These are phyloP conservation scores for Nosema muscidifuracis DNA, from an alignment of 371 early-diverging fungal genomes.

Conservation along the genomic window DNA sequence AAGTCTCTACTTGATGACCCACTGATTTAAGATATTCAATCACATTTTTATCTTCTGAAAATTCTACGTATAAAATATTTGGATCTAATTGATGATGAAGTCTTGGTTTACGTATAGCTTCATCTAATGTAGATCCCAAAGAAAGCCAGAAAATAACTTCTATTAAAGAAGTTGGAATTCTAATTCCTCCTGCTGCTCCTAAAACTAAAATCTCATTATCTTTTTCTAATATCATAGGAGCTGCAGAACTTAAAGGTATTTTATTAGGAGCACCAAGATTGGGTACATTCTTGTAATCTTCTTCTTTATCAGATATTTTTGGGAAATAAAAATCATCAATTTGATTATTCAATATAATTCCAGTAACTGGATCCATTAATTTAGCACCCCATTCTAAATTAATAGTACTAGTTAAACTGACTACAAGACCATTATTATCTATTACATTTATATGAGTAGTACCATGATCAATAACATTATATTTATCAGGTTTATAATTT, in stretches of 20 bases:
- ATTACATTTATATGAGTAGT: constrained; percentile 89
- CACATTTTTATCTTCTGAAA: constrained; percentile 10
- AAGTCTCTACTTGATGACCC: constrained; percentile 45
- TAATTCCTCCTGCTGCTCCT: constrained; percentile 87
- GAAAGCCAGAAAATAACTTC: constrained; percentile 71
- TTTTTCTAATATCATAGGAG: constrained; percentile 74
- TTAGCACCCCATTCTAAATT: constrained; percentile 83
- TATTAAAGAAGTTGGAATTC: constrained; percentile 76
- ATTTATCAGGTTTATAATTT: constrained; percentile 34
- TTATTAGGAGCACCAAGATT: constrained; percentile 68
- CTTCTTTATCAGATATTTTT: constrained; percentile 72
- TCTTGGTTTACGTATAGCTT: constrained; percentile 72
- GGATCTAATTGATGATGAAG: constrained; percentile 85
- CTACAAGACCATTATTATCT: constrained; percentile 74
- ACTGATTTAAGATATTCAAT: constrained; percentile 24
- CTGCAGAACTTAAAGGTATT: constrained; percentile 78
- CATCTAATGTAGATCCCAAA: constrained; percentile 67
- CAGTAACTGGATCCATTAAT: constrained; percentile 78
- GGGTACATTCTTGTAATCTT: constrained; percentile 74
- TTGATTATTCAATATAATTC: constrained; percentile 89
- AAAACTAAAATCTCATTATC: constrained; percentile 69
- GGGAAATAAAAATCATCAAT: constrained; percentile 95
- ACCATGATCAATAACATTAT: constrained; percentile 72
- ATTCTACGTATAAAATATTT: constrained; percentile 65
- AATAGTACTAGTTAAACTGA: constrained; percentile 77